phyloP scores from a whole-genome alignment of 306 rosid genomes.

The Arachis hypogaea region DNA sequence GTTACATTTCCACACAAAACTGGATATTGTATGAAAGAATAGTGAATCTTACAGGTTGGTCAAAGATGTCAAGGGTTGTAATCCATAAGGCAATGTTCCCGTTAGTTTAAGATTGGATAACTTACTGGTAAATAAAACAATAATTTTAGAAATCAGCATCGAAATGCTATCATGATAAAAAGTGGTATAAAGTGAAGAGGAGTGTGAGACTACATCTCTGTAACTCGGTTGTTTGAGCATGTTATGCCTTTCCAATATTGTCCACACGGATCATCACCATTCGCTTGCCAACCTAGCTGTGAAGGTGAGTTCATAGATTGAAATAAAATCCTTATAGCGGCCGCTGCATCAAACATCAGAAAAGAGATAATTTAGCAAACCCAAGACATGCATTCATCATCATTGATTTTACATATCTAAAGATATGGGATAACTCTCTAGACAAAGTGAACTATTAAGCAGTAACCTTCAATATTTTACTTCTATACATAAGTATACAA shows the following conservation, averaged over 20 bases:
- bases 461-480: slow-evolving; percentile 4
- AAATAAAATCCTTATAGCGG: slow-evolving; percentile 60
- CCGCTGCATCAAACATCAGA: slow-evolving; percentile 52
- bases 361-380: slow-evolving; percentile 28
- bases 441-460: slow-evolving; percentile 2
- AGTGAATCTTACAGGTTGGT: slow-evolving; percentile 68
- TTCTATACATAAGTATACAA: slow-evolving; percentile 3
- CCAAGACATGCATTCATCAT: slow-evolving; percentile 16
- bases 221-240: slow-evolving; percentile 74
- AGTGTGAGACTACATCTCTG: slow-evolving; percentile 66
- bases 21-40: slow-evolving; percentile 26
- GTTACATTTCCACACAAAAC: slow-evolving; percentile 16
- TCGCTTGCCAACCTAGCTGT: slow-evolving; percentile 79
- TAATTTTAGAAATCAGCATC: slow-evolving; percentile 42
- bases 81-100: slow-evolving; percentile 64
- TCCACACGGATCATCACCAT: slow-evolving; percentile 83
- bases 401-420: slow-evolving; percentile 27
- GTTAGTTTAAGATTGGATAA: slow-evolving; percentile 69
- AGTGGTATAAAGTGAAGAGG: slow-evolving; percentile 23
- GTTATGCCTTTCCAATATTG: slow-evolving; percentile 87
- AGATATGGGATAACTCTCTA: slow-evolving; percentile 8
- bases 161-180: slow-evolving; percentile 22
- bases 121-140: slow-evolving; percentile 51
- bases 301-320: slow-evolving; percentile 58
- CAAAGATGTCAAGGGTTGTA: slow-evolving; percentile 56